Evolutionary conservation across 768 basidiomycete species (phyloP), one percentile per base, ranked within the genome.

Genomic region (Amylocystis lapponica): DNA sequence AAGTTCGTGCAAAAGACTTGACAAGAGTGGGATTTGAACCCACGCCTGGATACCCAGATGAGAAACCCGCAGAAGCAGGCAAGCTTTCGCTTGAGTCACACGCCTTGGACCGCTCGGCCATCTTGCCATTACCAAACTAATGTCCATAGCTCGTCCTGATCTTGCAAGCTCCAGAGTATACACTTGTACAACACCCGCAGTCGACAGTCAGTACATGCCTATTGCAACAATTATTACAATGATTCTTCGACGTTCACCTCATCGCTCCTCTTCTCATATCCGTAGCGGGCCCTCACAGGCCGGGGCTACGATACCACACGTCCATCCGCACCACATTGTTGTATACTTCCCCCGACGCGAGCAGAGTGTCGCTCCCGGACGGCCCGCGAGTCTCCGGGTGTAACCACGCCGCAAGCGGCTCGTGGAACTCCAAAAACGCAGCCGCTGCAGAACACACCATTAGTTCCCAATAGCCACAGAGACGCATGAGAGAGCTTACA

Each of bases 321-420:
- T 80, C 76, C 42, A 69, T 69, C 30, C 76, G 71, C 36, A 83
- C 78, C 48, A 76, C 85, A 53, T 85, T 82, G 64, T 85, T 76
- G 63, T 86, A 87, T 30, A 87, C 54, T 64, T 86, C 83, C 41
- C 79, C 79, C 17, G 78, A 76, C 17, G 81, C 79, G 44, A 87
- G 62, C 30, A 87, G 65, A 3, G 79, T 83, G 57, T 86, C 82
- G 43, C 80, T 76, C 21, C 67, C 69, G 13, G 53, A 57, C 37
- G 74, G 66, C 36, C 74, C 76, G 51, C 71, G 44, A 21, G 53
- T 53, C 22, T 21, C 32, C 13, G 77, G 74, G 55, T 82, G 72
- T 45, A 85, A 58, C 64, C 82, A 87, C 12, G 81, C 79, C 2
- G 80, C 72, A 39, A 86, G 67, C 6, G 81, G 81, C 74, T 57